Evolutionary conservation across 306 rosid genomes (phyloP).

Genomic region (Dalbergia cultrata): DNA sequence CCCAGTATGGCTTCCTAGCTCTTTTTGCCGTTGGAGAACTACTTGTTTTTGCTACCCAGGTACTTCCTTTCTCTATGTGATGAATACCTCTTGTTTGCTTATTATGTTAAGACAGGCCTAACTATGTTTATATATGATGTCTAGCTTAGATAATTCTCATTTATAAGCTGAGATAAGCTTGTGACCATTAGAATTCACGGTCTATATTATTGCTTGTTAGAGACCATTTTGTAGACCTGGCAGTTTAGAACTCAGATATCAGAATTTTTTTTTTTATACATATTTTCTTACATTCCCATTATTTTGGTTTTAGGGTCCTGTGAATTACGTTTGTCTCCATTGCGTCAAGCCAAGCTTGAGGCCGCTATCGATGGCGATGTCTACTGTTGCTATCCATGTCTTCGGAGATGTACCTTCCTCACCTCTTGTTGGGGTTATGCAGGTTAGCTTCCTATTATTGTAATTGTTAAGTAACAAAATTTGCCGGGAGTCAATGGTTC

Average conservation of each 20-base stretch:
- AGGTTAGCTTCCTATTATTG: conserved; percentile 59
- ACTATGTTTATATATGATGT: background rate
- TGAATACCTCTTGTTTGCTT: conserved; percentile 18
- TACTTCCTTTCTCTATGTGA: conserved; percentile 44
- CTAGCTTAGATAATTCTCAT: too few relatives aligned
- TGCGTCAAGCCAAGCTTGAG: conserved; percentile 85
- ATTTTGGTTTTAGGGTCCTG: conserved; percentile 75
- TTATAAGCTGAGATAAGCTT: too few relatives aligned
- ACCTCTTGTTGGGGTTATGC: conserved; percentile 85
- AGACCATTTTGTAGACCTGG: background rate
- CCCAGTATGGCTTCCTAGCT: conserved; percentile 75
- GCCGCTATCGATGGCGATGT: conserved; percentile 92
- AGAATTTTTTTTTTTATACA: background rate
- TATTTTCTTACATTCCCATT: background rate
- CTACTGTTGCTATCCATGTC: conserved; percentile 87
- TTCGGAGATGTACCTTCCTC: conserved; percentile 96
- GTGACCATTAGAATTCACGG: too few relatives aligned
- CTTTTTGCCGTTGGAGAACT: conserved; percentile 83
- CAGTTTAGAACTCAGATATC: conserved; percentile 1
- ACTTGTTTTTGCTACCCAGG: conserved; percentile 90
- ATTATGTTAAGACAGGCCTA: conserved; percentile 5
- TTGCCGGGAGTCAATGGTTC: background rate
- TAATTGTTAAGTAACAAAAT: background rate
- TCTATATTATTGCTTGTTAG: background rate
- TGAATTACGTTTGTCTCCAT: conserved; percentile 82